A percentile compares a stretch with the other conserved stretches of the same genome.
Evolutionary conservation across 768 basidiomycete genomes (phyloP).

Genomic region (Leucosporidium creatinivorum): DNA sequence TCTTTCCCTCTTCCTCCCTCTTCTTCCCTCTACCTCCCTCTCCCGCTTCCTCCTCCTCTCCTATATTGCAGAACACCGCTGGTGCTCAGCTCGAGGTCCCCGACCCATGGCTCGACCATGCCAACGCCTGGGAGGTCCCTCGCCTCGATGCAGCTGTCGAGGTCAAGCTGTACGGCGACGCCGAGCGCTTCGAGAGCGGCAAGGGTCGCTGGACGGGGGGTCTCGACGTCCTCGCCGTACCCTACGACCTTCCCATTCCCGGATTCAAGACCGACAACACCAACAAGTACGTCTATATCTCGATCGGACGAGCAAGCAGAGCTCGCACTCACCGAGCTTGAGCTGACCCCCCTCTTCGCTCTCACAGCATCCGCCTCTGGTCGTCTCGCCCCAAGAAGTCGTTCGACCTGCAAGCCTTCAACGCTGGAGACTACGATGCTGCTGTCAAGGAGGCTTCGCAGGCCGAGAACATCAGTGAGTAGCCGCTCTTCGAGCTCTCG

Average conservation of each 20-base stretch:
- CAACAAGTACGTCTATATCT: slow-evolving; percentile 58
- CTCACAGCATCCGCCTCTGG: slow-evolving; percentile 40
- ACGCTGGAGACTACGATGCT: slow-evolving; percentile 87
- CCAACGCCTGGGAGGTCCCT: slow-evolving; percentile 54
- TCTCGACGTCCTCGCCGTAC: slow-evolving; percentile 85
- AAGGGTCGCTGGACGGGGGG: slow-evolving; percentile 61
- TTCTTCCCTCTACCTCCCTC: too few relatives aligned
- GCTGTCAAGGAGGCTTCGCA: slow-evolving; percentile 82
- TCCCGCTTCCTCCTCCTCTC: too few relatives aligned
- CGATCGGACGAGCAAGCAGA: too few relatives aligned
- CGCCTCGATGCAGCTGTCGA: slow-evolving; percentile 35
- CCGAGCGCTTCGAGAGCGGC: slow-evolving; percentile 58
- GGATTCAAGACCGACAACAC: slow-evolving; percentile 70
- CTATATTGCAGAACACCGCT: not conserved
- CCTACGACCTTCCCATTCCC: slow-evolving; percentile 87
- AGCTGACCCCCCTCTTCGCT: too few relatives aligned
- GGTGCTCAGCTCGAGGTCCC: slow-evolving; percentile 43
- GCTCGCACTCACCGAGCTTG: too few relatives aligned
- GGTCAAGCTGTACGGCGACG: slow-evolving; percentile 78
- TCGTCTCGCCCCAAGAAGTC: slow-evolving; percentile 70
- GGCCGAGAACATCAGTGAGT: slow-evolving; percentile 75
- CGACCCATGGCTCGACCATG: slow-evolving; percentile 74
- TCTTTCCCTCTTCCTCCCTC: too few relatives aligned
- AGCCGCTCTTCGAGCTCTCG: not conserved
- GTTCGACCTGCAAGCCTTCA: slow-evolving; percentile 92